Base-by-base conservation (phyloP, 805 yeast species). In the Naumovozyma baii region DNA sequence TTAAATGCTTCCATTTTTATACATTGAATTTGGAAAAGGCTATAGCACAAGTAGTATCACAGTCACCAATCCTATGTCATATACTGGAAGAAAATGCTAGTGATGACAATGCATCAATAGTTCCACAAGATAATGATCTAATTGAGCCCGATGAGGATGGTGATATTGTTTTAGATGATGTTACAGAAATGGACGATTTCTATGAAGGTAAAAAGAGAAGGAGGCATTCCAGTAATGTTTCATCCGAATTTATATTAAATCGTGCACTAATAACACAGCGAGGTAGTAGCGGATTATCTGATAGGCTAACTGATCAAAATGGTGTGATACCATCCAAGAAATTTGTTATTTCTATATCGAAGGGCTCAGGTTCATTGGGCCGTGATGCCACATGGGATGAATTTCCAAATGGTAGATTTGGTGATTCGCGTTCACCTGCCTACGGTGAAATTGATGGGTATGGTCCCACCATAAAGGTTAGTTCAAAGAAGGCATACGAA, bases 371-470 rank as follows among this genome's bases (percentile, higher is more conserved):
- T 31, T 74, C 80, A 2, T 55, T 85, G 19, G 95, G 95, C 28
- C 77, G 84, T 52, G 92, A 84, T 59, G 95, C 94, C 3, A 83
- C 88, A 1, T 88, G 97, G 97, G 97, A 88, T 67, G 97, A 88
- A 55, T 88, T 85, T 62, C 92, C 96, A 19, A 86, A 88, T 62
- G 95, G 96, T 57, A 73, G 97, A 65, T 86, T 85, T 61, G 94
- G 96, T 65, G 95, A 87, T 63, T 83, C 95, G 0, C 71, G 92
- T 52, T 85, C 95, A 26, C 96, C 96, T 15, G 97, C 97, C 1
- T 90, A 83, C 62, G 98, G 97, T 68, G 96, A 90, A 64, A 85
- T 90, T 51, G 96, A 88, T 59, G 97, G 97, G 22, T 92, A 90
- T 59, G 97, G 97, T 2, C 95, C 96, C 0, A 76, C 83, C 2